Evolutionary conservation across 805 yeast genomes (phyloP).

Genomic region (Zygotorulaspora danielsina): DNA sequence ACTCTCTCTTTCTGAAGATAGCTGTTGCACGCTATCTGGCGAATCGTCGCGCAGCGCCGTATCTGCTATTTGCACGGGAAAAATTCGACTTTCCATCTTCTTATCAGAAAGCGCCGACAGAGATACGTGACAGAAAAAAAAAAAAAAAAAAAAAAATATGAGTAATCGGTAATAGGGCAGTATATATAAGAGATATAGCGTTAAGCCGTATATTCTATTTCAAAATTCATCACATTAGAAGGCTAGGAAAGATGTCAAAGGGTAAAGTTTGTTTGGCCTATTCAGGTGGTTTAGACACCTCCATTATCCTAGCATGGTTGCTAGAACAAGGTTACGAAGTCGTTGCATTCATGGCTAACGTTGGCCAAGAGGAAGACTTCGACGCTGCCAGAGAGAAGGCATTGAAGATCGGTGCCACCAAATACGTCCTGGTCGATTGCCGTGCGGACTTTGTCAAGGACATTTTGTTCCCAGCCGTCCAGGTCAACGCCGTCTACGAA

Average conservation of each 20-base stretch:
- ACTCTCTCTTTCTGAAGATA: too few relatives aligned
- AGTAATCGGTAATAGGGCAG: too few relatives aligned
- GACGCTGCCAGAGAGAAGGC: constrained; percentile 97
- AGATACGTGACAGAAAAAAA: too few relatives aligned
- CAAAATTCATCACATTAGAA: too few relatives aligned
- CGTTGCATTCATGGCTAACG: constrained; percentile 95
- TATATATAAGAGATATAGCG: too few relatives aligned
- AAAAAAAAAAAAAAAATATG: too few relatives aligned
- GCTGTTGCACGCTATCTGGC: too few relatives aligned
- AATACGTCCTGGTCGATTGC: constrained; percentile 90
- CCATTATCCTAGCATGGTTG: constrained; percentile 96
- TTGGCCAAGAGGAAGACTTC: constrained; percentile 99
- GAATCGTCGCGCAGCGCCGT: too few relatives aligned
- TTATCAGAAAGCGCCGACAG: too few relatives aligned
- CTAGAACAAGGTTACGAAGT: constrained; percentile 98
- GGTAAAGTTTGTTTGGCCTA: constrained; percentile 99
- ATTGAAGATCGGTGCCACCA: constrained; percentile 92
- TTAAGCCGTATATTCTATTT: too few relatives aligned
- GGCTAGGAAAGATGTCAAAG: constrained; percentile 81
- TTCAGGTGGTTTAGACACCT: constrained; percentile 98
- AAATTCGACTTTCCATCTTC: too few relatives aligned
- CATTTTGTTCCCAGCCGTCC: constrained; percentile 92
- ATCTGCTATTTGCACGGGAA: too few relatives aligned
- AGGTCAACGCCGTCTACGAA: constrained; percentile 96
- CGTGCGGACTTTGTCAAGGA: constrained; percentile 92